phyloP scores from a whole-genome alignment of 441 rosid genomes.

The Pelargonium citronellum region DNA sequence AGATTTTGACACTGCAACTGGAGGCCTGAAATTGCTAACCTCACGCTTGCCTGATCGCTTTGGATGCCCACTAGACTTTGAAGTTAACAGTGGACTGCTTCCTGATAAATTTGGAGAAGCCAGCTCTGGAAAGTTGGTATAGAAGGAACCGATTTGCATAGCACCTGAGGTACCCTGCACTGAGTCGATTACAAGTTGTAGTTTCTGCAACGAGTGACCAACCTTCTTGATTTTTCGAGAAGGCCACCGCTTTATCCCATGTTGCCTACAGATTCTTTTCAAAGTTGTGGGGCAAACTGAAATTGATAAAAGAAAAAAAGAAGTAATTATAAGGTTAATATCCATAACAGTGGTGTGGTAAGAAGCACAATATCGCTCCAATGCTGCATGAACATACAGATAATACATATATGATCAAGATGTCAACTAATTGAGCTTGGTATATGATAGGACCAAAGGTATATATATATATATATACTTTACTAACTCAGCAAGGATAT shows the following conservation, averaged over 20 bases:
- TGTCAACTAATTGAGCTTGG: too few relatives aligned
- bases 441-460: too few relatives aligned
- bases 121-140: slow-evolving; percentile 55
- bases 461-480: too few relatives aligned
- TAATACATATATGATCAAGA: too few relatives aligned
- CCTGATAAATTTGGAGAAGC: slow-evolving; percentile 44
- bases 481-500: too few relatives aligned
- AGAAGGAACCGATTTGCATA: slow-evolving; percentile 59
- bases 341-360: neutral
- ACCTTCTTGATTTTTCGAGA: slow-evolving; percentile 91
- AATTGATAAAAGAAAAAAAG: slow-evolving; percentile 21
- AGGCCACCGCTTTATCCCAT: slow-evolving; percentile 87
- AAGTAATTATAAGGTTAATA: slow-evolving; percentile 11
- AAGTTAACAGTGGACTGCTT: slow-evolving; percentile 29
- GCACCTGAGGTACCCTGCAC: slow-evolving; percentile 68
- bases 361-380: too few relatives aligned
- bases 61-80: slow-evolving; percentile 30
- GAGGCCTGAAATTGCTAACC: slow-evolving; percentile 23
- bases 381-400: too few relatives aligned
- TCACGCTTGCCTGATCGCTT: slow-evolving; percentile 26
- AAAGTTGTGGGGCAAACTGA: slow-evolving; percentile 96
- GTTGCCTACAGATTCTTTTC: slow-evolving; percentile 89
- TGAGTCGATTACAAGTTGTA: slow-evolving; percentile 71
- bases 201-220: slow-evolving; percentile 75
- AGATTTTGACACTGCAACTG: slow-evolving; percentile 36